A percentile compares a stretch with the other conserved stretches of the same genome.
Evolutionary conservation across 257 asterid species (phyloP).

Genomic region (Echium plantagineum): DNA sequence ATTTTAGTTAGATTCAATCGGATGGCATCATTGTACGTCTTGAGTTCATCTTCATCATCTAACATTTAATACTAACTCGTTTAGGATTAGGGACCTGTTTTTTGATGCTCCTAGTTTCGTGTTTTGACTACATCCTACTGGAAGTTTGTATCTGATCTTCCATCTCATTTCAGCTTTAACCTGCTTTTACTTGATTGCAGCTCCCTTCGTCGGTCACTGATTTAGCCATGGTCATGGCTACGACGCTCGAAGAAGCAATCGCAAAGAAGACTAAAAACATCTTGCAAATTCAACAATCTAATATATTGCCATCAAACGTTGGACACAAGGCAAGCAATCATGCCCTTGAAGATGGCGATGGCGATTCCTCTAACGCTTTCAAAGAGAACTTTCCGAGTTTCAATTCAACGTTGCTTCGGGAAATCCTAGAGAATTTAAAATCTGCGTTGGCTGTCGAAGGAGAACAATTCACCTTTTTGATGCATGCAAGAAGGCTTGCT

Average conservation of each 20-base stretch:
- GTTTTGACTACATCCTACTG: no score
- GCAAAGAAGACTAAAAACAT: constrained; percentile 22
- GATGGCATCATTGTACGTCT: no score
- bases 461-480: constrained; percentile 33
- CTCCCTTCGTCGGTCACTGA: constrained; percentile 59
- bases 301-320: constrained; percentile 1
- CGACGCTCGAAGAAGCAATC: constrained; percentile 45
- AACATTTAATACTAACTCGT: no score
- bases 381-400: constrained; percentile 31
- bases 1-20: no score
- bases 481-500: constrained; percentile 45
- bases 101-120: no score
- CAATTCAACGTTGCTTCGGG: constrained; percentile 28
- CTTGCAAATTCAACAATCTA: constrained; percentile 8
- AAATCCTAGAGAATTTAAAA: constrained; percentile 32
- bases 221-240: constrained; percentile 58
- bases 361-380: constrained; percentile 13
- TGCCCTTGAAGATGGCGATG: constrained; percentile 3
- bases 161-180: no score
- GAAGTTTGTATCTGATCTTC: no score
- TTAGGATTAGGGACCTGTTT: no score
- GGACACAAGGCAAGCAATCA: constrained; percentile 9
- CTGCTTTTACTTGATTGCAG: constrained; percentile 28
- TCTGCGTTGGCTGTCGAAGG: constrained; percentile 19
- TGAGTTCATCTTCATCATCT: no score